Conservation (phyloP, 345 rosid species). For the Brassica nigra region DNA sequence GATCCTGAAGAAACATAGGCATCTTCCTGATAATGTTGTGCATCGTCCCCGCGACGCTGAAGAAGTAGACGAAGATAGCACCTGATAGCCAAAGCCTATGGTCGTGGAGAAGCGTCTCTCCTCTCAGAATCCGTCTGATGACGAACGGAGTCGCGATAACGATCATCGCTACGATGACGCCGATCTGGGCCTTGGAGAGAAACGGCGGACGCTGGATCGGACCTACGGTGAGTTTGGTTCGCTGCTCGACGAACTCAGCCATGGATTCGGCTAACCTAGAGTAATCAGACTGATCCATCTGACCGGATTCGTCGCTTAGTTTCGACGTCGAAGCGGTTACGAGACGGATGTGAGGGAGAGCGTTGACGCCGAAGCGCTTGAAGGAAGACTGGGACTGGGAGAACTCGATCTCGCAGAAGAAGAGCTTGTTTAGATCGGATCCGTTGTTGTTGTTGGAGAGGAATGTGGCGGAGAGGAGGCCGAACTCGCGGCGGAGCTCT, state of each 20-base stretch:
- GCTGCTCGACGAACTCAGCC: conserved; percentile 67
- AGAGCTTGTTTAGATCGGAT: conserved; percentile 54
- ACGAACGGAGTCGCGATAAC: conserved; percentile 53
- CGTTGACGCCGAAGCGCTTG: conserved; percentile 72
- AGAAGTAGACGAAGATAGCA: conserved; percentile 70
- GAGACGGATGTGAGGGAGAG: conserved; percentile 91
- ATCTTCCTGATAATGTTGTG: conserved; percentile 75
- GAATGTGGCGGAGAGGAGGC: conserved; percentile 70
- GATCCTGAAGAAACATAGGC: conserved; percentile 76
- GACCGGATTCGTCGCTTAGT: conserved; percentile 64
- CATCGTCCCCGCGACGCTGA: conserved; percentile 86
- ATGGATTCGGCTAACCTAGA: conserved; percentile 81
- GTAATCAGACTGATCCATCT: conserved; percentile 73
- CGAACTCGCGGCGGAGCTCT: conserved; percentile 69
- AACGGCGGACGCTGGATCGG: conserved; percentile 72
- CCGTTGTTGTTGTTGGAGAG: conserved; percentile 69
- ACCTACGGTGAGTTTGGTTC: conserved; percentile 66
- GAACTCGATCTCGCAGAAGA: conserved; percentile 86
- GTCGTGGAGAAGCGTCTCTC: conserved; percentile 68
- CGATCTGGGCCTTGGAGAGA: conserved; percentile 52
- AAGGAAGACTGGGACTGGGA: conserved; percentile 66
- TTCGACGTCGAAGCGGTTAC: conserved; percentile 53
- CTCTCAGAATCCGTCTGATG: conserved; percentile 50
- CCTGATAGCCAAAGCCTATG: conserved; percentile 67
- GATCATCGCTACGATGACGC: conserved; percentile 36